These are phyloP conservation scores for Terfezia boudieri DNA, from an alignment of 495 filamentous ascomycete genomes.

Conservation along the genomic window DNA sequence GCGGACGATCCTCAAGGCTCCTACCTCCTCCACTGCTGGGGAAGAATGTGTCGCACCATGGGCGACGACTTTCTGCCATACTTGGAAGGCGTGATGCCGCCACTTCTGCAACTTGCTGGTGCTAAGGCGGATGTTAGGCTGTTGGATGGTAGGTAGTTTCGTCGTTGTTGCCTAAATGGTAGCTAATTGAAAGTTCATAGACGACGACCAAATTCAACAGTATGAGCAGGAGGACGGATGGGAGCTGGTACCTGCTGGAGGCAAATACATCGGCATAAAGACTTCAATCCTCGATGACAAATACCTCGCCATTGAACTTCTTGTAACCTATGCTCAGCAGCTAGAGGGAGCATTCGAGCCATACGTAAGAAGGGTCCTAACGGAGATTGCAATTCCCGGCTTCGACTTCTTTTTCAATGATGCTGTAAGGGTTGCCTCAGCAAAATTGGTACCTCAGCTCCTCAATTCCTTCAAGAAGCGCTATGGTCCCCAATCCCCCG, in stretches of 20 bases:
- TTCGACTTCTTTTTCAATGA: conserved; percentile 99
- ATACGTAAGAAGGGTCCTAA: conserved; percentile 82
- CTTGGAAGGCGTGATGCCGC: conserved; percentile 81
- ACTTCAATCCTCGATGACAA: conserved; percentile 94
- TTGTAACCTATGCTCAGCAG: conserved; percentile 89
- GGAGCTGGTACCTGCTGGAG: conserved; percentile 90
- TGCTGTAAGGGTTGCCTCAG: conserved; percentile 83
- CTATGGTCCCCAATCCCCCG: conserved; percentile 50
- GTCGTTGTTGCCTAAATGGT: neutral
- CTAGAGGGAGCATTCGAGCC: conserved; percentile 78
- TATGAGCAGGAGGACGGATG: conserved; percentile 92
- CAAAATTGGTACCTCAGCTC: conserved; percentile 83
- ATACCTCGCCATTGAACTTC: conserved; percentile 93
- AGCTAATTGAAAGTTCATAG: conserved; percentile 14
- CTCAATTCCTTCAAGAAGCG: conserved; percentile 84
- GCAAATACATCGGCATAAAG: conserved; percentile 95
- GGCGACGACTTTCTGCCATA: conserved; percentile 79
- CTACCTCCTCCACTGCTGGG: conserved; percentile 98
- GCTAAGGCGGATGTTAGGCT: conserved; percentile 97
- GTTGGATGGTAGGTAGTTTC: conserved; percentile 32
- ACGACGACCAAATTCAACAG: conserved; percentile 81
- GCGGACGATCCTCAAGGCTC: conserved; percentile 89
- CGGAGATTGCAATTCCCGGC: conserved; percentile 82
- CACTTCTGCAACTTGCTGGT: conserved; percentile 68
- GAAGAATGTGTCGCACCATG: conserved; percentile 90